Percentiles rank a stretch among this genome's conserved stretches.
These are phyloP conservation scores for Pythium aphanidermatum DNA, from an alignment of 352 stramenopile species.

Conservation along the genomic window DNA sequence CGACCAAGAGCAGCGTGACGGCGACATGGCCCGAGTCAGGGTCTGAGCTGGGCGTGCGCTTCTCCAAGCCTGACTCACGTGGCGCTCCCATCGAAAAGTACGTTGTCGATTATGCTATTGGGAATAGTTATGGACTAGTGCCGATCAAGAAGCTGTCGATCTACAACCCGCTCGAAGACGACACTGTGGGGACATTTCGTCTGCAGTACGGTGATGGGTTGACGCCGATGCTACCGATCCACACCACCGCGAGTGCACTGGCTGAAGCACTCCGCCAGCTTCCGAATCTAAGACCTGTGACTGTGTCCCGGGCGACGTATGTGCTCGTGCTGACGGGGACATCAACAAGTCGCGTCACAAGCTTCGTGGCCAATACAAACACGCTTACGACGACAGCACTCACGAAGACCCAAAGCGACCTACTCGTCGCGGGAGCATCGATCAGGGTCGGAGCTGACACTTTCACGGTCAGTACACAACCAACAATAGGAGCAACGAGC, in stretches of 20 bases:
- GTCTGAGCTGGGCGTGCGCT: constrained; percentile 35
- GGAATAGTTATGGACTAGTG: constrained; percentile 35
- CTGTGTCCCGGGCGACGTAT: constrained; percentile 35
- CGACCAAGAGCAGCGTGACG: constrained; percentile 31
- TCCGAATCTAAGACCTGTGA: constrained; percentile 41
- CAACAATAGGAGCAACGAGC: constrained; percentile 21
- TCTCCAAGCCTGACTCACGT: constrained; percentile 15
- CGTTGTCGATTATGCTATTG: constrained; percentile 50
- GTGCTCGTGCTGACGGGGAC: constrained; percentile 44
- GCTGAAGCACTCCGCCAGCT: constrained; percentile 32
- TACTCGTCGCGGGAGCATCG: constrained; percentile 29
- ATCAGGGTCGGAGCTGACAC: constrained; percentile 26
- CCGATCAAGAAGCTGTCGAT: constrained; percentile 47
- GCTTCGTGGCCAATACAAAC: constrained; percentile 30
- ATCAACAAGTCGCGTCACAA: constrained; percentile 24
- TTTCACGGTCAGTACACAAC: constrained; percentile 43
- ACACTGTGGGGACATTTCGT: constrained; percentile 59
- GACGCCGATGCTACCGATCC: constrained; percentile 40
- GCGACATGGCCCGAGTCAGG: constrained; percentile 46
- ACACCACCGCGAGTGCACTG: constrained; percentile 37
- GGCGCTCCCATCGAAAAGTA: constrained; percentile 40
- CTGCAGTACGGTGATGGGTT: constrained; percentile 53
- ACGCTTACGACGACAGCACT: constrained; percentile 37
- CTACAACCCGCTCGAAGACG: constrained; percentile 35
- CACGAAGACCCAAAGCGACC: constrained; percentile 21